Percentiles rank a stretch among this genome's conserved stretches.
Conservation (phyloP, 306 rosid species). For the Hippophae gyantsensis region DNA sequence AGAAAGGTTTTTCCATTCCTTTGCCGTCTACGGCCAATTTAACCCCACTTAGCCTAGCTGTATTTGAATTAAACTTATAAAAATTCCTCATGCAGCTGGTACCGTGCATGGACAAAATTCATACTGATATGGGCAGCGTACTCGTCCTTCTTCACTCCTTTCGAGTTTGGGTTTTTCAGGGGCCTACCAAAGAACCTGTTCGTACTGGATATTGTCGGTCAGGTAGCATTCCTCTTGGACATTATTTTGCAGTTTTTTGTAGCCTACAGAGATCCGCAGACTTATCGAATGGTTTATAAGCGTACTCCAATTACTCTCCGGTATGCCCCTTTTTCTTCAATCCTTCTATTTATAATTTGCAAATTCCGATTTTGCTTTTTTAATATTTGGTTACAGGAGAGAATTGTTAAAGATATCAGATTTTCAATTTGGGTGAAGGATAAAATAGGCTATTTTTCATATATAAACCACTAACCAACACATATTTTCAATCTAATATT, state of each 20-base stretch:
- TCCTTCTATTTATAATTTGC: neutral
- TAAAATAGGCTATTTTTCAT: too few species aligned
- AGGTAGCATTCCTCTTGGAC: conserved; percentile 71
- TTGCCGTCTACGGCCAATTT: too few species aligned
- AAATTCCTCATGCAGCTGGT: conserved; percentile 46
- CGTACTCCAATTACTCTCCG: conserved; percentile 61
- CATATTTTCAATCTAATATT: too few species aligned
- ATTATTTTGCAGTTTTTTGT: conserved; percentile 63
- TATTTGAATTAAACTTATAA: too few species aligned
- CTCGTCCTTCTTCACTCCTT: conserved; percentile 94
- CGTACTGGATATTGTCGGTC: conserved; percentile 70
- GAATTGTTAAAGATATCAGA: too few species aligned
- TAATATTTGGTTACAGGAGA: neutral
- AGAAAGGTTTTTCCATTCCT: too few species aligned
- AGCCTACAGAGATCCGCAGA: conserved; percentile 70
- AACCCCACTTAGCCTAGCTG: too few species aligned
- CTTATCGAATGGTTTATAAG: conserved; percentile 69
- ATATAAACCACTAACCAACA: too few species aligned
- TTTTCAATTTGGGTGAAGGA: too few species aligned
- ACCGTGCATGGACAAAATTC: conserved; percentile 64
- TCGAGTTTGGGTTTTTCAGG: conserved; percentile 90
- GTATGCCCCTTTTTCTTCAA: conserved; percentile 22
- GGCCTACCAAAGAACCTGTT: conserved; percentile 64
- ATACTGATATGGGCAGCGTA: conserved; percentile 90
- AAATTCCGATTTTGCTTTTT: conserved; percentile 4